phyloP scores from a whole-genome alignment of 2,329 filamentous ascomycete species.

The Arthrobotrys sinensis region DNA sequence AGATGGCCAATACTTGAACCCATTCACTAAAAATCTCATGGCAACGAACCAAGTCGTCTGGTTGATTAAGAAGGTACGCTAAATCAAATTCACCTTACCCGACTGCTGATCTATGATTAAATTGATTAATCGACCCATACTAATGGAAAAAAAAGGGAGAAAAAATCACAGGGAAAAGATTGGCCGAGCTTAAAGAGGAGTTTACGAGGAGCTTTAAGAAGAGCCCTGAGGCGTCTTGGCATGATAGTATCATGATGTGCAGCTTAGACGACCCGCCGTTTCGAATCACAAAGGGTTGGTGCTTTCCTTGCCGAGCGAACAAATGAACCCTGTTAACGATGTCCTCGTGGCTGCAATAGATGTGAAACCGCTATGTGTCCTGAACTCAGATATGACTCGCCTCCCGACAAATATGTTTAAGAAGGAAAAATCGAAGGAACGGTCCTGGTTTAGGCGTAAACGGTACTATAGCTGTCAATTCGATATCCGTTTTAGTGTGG shows the following conservation, averaged over 20 bases:
- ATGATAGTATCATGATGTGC: slow-evolving; percentile 24
- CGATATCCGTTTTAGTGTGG: slow-evolving; percentile 7
- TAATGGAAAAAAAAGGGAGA: slow-evolving; percentile 19
- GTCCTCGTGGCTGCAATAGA: background rate
- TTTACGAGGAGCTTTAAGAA: slow-evolving; percentile 22
- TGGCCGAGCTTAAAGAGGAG: slow-evolving; percentile 16
- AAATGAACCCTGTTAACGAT: background rate
- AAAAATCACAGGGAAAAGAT: slow-evolving; percentile 5
- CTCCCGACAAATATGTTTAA: slow-evolving; percentile 10
- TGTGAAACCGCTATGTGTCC: slow-evolving; percentile 1
- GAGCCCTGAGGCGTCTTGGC: slow-evolving; percentile 5
- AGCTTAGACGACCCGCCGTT: background rate
- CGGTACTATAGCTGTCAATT: slow-evolving; percentile 10
- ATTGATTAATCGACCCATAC: background rate
- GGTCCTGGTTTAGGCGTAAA: background rate
- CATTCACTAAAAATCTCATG: slow-evolving; percentile 18
- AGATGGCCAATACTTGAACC: slow-evolving; percentile 8
- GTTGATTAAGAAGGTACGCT: slow-evolving; percentile 27
- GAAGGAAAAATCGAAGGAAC: slow-evolving; percentile 1
- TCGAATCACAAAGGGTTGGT: slow-evolving; percentile 13
- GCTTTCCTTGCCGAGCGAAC: no score
- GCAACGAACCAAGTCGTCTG: slow-evolving; percentile 24
- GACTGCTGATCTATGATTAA: background rate
- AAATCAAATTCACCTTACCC: background rate
- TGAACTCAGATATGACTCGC: slow-evolving; percentile 13